phyloP scores from a whole-genome alignment of 2,329 filamentous ascomycete species.

The Gaeumannomyces sp. region DNA sequence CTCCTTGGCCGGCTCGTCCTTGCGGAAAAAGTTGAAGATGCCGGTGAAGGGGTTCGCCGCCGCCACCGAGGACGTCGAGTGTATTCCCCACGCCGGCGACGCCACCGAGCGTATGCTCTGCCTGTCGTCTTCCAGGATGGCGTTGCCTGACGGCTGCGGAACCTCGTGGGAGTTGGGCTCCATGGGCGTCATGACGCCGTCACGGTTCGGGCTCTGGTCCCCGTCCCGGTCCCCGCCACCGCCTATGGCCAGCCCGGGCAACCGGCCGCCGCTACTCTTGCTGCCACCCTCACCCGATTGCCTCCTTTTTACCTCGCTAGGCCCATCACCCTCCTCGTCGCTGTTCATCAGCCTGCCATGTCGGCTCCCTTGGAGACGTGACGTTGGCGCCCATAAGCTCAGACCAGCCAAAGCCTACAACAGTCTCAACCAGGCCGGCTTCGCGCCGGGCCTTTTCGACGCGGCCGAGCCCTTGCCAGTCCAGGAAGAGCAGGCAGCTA shows the following conservation, averaged over 20 bases:
- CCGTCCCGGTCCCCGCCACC: background rate
- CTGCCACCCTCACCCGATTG: background rate
- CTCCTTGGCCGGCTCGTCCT: slow-evolving; percentile 43
- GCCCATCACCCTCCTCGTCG: background rate
- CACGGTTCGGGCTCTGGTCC: background rate
- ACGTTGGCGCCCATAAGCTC: slow-evolving; percentile 74
- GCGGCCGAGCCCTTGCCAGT: slow-evolving; percentile 89
- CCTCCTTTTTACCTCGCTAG: background rate
- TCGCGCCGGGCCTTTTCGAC: slow-evolving; percentile 93
- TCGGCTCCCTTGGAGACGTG: slow-evolving; percentile 37
- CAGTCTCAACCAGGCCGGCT: slow-evolving; percentile 84
- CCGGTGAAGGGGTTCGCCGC: slow-evolving; percentile 49
- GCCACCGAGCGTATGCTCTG: slow-evolving; percentile 46
- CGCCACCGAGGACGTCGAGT: slow-evolving; percentile 21
- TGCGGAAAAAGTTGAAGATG: slow-evolving; percentile 70
- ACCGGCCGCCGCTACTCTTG: background rate
- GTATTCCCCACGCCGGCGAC: slow-evolving; percentile 8
- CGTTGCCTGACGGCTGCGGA: slow-evolving; percentile 62
- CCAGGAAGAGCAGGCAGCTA: slow-evolving; percentile 91
- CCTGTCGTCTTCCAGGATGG: slow-evolving; percentile 61
- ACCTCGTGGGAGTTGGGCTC: slow-evolving; percentile 40
- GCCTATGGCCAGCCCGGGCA: background rate
- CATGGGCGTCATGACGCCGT: slow-evolving; percentile 20
- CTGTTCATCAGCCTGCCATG: slow-evolving; percentile 32
- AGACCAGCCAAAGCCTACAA: slow-evolving; percentile 91